phyloP scores from a whole-genome alignment of 345 rosid species.

The Moricandia moricandioides region DNA sequence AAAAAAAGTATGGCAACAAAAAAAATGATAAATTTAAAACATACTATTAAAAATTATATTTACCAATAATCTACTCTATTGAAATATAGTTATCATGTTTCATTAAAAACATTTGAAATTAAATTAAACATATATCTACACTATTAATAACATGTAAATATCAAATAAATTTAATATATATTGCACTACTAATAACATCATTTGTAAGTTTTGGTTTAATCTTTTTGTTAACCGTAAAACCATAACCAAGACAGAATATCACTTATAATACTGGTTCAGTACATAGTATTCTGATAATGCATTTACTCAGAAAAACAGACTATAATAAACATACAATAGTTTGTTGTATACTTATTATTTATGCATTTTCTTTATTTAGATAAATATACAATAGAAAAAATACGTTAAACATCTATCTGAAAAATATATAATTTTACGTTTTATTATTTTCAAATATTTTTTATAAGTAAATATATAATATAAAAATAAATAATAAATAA shows the following conservation, averaged over 20 bases:
- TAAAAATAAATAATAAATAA: too few species aligned
- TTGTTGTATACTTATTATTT: too few species aligned
- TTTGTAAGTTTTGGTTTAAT: background rate
- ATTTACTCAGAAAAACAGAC: too few species aligned
- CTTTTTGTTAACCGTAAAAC: background rate
- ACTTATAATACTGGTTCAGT: background rate
- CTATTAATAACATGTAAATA: background rate
- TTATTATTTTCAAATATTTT: too few species aligned
- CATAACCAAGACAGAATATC: background rate
- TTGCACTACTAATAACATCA: background rate
- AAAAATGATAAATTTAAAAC: background rate
- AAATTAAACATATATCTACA: background rate
- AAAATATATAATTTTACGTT: too few species aligned
- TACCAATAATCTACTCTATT: background rate
- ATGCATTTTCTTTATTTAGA: too few species aligned
- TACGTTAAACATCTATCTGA: too few species aligned
- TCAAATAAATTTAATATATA: too few species aligned
- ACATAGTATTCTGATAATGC: background rate
- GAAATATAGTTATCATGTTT: background rate
- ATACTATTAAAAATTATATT: too few species aligned
- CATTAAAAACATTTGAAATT: background rate
- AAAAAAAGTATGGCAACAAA: background rate
- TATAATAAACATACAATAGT: too few species aligned
- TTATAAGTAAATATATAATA: too few species aligned
- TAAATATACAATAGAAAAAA: too few species aligned